Base-by-base conservation (phyloP, 2,329 filamentous ascomycete genomes). In the Aspergillus sp. region DNA sequence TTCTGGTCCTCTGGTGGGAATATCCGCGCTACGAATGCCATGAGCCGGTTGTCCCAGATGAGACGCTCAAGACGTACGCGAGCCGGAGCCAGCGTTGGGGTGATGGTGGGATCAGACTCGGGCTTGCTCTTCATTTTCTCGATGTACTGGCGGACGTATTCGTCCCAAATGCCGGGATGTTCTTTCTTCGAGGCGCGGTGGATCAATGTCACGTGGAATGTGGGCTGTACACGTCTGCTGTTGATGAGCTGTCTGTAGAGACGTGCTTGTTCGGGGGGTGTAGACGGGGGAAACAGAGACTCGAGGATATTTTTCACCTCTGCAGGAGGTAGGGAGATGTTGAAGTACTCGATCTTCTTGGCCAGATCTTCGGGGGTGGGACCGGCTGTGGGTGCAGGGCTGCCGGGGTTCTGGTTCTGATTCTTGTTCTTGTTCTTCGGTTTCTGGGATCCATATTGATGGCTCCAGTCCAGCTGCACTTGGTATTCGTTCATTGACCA, bases 171-270 rank as follows among this genome's bases (percentile, higher is more conserved):
- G 8, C 89, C 85, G 0, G 88, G 84, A 64, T 88, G 77, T 30
- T 88, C 78, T 43, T 81, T 81, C 9, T 86, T 80, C 2, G 80
- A 81, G 10, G 89, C 87, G 50, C 89, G 88, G 76, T 99, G 95
- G 74, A 97, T 92, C 41, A 99, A 84, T 0, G 95, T 99, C 60
- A 99, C 91, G 74, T 99, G 95, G 74, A 98, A 99, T 43, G 88
- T 84, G n/a, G 84, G 73, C 76, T 98, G 94, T 5, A 98, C 79
- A 57, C 95, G 90, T 19, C 89, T 84, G 2, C 83, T 84, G 67
- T 89, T 84, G 74, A 90, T 85, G 36, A 99, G 84, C 59, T 91
- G 86, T 68, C 84, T 85, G 80, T 91, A 99, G 71, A 97, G 88
- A 21, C 80, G 82, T n/a, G 85, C 80, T 32, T 80, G 81, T 15